Conservation (phyloP, 768 basidiomycete species). For the Hortiboletus flavorubellus region DNA sequence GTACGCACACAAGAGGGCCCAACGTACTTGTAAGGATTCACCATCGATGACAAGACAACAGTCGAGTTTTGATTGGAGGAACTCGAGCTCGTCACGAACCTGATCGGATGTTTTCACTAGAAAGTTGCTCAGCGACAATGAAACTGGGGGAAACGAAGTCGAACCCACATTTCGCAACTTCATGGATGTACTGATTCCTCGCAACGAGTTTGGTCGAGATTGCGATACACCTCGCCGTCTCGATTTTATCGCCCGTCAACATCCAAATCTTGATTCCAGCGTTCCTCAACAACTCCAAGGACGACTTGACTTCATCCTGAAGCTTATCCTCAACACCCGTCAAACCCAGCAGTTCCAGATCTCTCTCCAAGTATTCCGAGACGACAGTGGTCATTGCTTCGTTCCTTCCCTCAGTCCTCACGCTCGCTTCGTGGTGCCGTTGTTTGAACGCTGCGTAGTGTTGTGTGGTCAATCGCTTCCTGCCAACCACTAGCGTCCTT, state of each 20-base stretch:
- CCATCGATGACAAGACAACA: constrained; percentile 99
- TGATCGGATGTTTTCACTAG: constrained; percentile 86
- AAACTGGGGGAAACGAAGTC: not conserved
- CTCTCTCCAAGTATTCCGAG: constrained; percentile 73
- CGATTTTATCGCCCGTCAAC: constrained; percentile 99
- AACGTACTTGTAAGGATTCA: constrained; percentile 82
- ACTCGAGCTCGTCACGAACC: constrained; percentile 85
- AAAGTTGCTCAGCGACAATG: constrained; percentile 3
- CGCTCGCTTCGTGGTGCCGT: constrained; percentile 72
- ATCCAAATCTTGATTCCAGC: constrained; percentile 99
- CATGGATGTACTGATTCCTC: constrained; percentile 96
- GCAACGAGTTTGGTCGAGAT: constrained; percentile 96
- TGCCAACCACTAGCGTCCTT: constrained; percentile 88
- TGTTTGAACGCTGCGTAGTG: constrained; percentile 72
- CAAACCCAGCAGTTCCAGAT: constrained; percentile 87
- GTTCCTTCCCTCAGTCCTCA: constrained; percentile 73
- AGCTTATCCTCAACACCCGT: constrained; percentile 99
- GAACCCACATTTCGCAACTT: constrained; percentile 79
- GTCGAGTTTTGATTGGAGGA: constrained; percentile 90
- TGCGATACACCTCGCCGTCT: constrained; percentile 97
- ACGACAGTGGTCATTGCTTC: constrained; percentile 80
- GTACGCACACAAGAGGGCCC: not conserved
- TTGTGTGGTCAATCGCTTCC: constrained; percentile 69
- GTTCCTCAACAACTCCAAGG: constrained; percentile 88
- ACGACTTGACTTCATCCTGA: constrained; percentile 94